Conservation (phyloP, 2,329 filamentous ascomycete species). For the Arthroderma uncinatum region DNA sequence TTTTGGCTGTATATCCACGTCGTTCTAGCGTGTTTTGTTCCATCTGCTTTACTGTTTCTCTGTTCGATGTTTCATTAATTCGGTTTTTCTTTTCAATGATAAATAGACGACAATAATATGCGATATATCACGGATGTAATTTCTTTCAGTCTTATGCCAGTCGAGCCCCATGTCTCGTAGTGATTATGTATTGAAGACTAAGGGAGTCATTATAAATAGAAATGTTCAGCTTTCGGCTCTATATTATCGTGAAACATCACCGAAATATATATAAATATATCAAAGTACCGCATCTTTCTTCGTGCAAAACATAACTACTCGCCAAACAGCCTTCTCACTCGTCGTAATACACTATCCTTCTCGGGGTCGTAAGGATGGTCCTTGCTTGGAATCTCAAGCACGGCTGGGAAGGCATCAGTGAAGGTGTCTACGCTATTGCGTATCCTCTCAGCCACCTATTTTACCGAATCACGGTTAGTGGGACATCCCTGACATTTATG, state of each 20-base stretch:
- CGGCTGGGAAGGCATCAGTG: constrained; percentile 86
- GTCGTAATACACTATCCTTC: constrained; percentile 91
- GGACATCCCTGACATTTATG: background rate
- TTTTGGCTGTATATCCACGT: background rate
- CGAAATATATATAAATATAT: background rate
- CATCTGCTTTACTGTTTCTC: background rate
- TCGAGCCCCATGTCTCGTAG: background rate
- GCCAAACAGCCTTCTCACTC: constrained; percentile 64
- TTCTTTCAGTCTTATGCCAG: background rate
- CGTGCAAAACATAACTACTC: constrained; percentile 28
- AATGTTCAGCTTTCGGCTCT: background rate
- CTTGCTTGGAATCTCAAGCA: constrained; percentile 96
- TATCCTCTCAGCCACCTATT: constrained; percentile 84
- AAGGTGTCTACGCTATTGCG: constrained; percentile 81
- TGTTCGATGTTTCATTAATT: background rate
- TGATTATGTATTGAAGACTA: background rate
- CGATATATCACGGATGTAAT: background rate
- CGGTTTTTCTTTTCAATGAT: background rate
- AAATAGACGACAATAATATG: background rate
- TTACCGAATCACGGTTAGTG: background rate
- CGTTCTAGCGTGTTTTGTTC: background rate
- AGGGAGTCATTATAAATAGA: background rate
- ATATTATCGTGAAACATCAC: constrained; percentile 1
- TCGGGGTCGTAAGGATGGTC: constrained; percentile 98
- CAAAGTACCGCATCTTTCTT: background rate